These are phyloP conservation scores for Penicillium nucicola DNA, from an alignment of 495 filamentous ascomycete genomes.

Conservation along the genomic window DNA sequence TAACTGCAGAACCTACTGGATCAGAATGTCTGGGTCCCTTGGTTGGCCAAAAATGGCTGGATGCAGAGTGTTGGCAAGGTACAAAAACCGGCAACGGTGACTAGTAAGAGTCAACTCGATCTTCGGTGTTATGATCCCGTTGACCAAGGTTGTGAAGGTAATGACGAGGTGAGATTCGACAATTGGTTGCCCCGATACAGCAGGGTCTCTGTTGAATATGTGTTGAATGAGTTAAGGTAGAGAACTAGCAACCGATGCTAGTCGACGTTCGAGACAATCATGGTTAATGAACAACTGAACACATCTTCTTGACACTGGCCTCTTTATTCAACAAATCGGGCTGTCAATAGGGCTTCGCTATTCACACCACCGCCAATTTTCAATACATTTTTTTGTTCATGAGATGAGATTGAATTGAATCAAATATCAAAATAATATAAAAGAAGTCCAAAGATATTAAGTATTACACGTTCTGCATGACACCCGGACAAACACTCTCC, in stretches of 20 bases:
- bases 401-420: no score
- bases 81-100: constrained; percentile 4
- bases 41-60: background rate
- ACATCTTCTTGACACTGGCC: background rate
- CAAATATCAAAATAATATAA: no score
- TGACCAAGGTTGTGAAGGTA: background rate
- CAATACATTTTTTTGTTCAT: background rate
- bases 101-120: constrained; percentile 1
- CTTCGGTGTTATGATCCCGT: background rate
- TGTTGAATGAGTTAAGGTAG: no score
- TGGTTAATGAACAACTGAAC: constrained; percentile 1
- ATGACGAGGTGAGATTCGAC: background rate
- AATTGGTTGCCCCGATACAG: constrained; percentile 3
- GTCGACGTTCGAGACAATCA: background rate
- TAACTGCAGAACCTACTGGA: constrained; percentile 16
- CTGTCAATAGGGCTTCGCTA: constrained; percentile 6
- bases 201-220: constrained; percentile 7
- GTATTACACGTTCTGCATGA: constrained; percentile 21
- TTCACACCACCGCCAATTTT: background rate
- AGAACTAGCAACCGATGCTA: no score
- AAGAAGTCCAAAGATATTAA: background rate
- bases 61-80: constrained; percentile 8
- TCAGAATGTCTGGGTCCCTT: constrained; percentile 13
- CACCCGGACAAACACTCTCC: constrained; percentile 44
- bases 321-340: constrained; percentile 10